phyloP scores from a whole-genome alignment of 768 basidiomycete species.

The Rhizopogon sp. region DNA sequence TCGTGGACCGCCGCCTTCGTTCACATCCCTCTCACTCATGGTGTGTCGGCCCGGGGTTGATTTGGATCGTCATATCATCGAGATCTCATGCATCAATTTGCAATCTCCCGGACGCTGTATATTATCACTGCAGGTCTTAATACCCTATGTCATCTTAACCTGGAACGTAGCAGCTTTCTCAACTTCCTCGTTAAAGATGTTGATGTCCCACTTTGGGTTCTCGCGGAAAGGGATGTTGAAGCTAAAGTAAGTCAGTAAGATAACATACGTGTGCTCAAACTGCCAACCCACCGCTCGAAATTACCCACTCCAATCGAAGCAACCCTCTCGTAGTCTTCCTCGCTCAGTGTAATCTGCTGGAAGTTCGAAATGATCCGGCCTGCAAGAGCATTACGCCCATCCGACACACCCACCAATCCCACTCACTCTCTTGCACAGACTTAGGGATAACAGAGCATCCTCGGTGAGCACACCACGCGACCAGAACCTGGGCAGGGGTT shows the following conservation, averaged over 20 bases:
- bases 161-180: conserved; percentile 38
- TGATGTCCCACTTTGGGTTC: conserved; percentile 62
- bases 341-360: conserved; percentile 60
- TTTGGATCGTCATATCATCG: too few relatives aligned
- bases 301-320: conserved; percentile 35
- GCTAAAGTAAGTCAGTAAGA: conserved; percentile 1
- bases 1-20: too few relatives aligned
- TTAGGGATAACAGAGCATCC: conserved; percentile 86
- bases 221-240: conserved; percentile 64
- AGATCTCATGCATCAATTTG: too few relatives aligned
- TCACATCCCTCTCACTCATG: too few relatives aligned
- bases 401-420: not conserved
- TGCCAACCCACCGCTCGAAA: conserved; percentile 24
- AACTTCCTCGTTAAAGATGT: conserved; percentile 59
- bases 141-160: conserved; percentile 26
- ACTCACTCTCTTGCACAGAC: conserved; percentile 55
- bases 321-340: conserved; percentile 60
- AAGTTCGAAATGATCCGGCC: conserved; percentile 75
- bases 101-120: too few relatives aligned
- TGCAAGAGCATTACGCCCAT: conserved; percentile 8
- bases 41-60: too few relatives aligned
- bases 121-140: too few relatives aligned
- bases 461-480: conserved; percentile 74
- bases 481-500: conserved; percentile 74
- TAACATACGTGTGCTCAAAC: not conserved